These are phyloP conservation scores for Nidularia sp. DNA, from an alignment of 768 basidiomycete genomes.

Conservation along the genomic window DNA sequence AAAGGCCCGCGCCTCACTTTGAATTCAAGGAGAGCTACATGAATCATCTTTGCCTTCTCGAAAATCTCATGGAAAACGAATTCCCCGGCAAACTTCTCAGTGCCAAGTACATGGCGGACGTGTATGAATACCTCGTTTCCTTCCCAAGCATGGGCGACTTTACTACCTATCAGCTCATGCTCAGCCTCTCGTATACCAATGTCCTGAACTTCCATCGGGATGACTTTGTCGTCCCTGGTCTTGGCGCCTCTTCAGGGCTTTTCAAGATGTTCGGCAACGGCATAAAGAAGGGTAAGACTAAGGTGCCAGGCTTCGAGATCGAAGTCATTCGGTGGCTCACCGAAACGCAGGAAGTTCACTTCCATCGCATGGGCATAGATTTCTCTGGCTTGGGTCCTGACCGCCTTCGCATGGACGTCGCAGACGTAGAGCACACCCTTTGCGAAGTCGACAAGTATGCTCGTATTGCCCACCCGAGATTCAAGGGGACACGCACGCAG, in stretches of 20 bases:
- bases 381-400: slow-evolving; percentile 50
- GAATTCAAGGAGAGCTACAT: slow-evolving; percentile 40
- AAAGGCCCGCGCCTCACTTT: slow-evolving; percentile 63
- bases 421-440: slow-evolving; percentile 74
- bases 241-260: slow-evolving; percentile 66
- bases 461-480: slow-evolving; percentile 46
- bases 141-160: slow-evolving; percentile 77
- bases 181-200: slow-evolving; percentile 54
- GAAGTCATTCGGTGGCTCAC: slow-evolving; percentile 65
- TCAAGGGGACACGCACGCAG: slow-evolving; percentile 32
- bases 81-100: slow-evolving; percentile 43
- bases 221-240: slow-evolving; percentile 69
- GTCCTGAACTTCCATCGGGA: slow-evolving; percentile 58
- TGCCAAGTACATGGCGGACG: slow-evolving; percentile 57
- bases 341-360: slow-evolving; percentile 55
- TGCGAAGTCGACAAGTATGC: slow-evolving; percentile 82
- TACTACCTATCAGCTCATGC: slow-evolving; percentile 63
- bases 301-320: slow-evolving; percentile 38
- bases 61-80: slow-evolving; percentile 53
- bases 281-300: slow-evolving; percentile 22
- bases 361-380: slow-evolving; percentile 50
- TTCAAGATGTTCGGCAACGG: slow-evolving; percentile 56
- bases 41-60: slow-evolving; percentile 63
- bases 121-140: slow-evolving; percentile 53
- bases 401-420: slow-evolving; percentile 50